Base-by-base conservation (phyloP, 1,284 basidiomycete species). In the Xanthoconium separans region DNA sequence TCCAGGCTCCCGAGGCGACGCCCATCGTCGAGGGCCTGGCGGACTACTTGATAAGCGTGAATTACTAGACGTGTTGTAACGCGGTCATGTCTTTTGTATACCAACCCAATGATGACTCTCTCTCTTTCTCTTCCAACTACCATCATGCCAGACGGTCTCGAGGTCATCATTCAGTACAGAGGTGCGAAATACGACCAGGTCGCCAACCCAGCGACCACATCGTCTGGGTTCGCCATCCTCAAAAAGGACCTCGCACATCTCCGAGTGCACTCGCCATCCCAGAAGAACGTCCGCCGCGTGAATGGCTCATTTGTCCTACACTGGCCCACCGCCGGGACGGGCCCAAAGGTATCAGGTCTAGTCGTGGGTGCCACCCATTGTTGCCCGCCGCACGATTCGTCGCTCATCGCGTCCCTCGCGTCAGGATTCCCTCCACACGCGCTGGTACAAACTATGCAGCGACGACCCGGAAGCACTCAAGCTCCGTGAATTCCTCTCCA, bases 21-120 rank as follows among this genome's bases (percentile, higher is more conserved):
- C 71, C 82, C 20, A 66, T 93, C 31, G 91, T 92, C 29, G 86
- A 92, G 73, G 73, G 69, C 24, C 76, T 96, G 30, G 93, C 85
- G 31, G 89, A 94, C 72, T 95, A 95, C 72, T 78, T 96, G 66
- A 89, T 85, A 66, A 65, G 72, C 48, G 82, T 79, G 34, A 70
- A 70, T 31, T 89, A 84, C 69, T 89, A 80, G 67, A 61, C 39
- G 52, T 30, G 8, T 1, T 39, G 37, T 34, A 13, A 15, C 15
- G 9, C 13, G 24, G 11, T 20, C n/a, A 10, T 39, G n/a, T 20
- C n/a, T n/a, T n/a, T 20, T 16, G 10, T 39, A 31, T 42, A 34
- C 48, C 50, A 39, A 22, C 9, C 13, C 13, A 15, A 33, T 5
- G 13, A 34, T 34, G 16, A 9, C 33, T 16, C 22, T 22, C 4